These are phyloP conservation scores for Cyberlindnera misumaiensis DNA, from an alignment of 805 yeast genomes.

Conservation along the genomic window DNA sequence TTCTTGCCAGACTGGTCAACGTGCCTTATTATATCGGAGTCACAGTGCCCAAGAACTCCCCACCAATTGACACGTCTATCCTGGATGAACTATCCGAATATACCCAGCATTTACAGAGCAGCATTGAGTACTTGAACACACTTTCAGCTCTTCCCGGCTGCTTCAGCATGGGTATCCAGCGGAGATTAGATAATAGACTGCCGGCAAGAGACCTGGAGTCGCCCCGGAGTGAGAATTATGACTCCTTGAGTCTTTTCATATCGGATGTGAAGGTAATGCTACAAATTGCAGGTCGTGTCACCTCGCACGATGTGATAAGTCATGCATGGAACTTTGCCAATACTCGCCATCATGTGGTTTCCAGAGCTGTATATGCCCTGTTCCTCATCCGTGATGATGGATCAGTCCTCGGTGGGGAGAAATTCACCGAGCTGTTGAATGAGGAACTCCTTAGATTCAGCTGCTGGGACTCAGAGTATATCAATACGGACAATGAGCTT, in stretches of 20 bases:
- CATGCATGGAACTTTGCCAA: slow-evolving; percentile 30
- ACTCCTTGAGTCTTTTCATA: slow-evolving; percentile 25
- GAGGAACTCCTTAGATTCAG: slow-evolving; percentile 39
- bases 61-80: slow-evolving; percentile 10
- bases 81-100: slow-evolving; percentile 8
- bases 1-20: slow-evolving; percentile 17
- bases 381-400: slow-evolving; percentile 58
- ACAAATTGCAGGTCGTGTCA: slow-evolving; percentile 24
- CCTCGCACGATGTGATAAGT: slow-evolving; percentile 25
- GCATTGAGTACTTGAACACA: slow-evolving; percentile 16
- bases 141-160: slow-evolving; percentile 29
- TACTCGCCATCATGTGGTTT: slow-evolving; percentile 34
- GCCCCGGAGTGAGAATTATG: slow-evolving; percentile 26
- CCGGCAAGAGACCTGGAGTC: slow-evolving; percentile 32
- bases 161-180: slow-evolving; percentile 42
- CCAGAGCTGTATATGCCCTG: slow-evolving; percentile 57
- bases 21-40: slow-evolving; percentile 14
- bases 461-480: slow-evolving; percentile 29
- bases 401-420: slow-evolving; percentile 45
- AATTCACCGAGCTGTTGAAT: slow-evolving; percentile 30
- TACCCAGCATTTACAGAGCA: slow-evolving; percentile 7
- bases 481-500: slow-evolving; percentile 21
- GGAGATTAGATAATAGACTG: slow-evolving; percentile 38
- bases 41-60: slow-evolving; percentile 9
- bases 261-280: slow-evolving; percentile 33